Evolutionary conservation across 495 filamentous ascomycete genomes (phyloP).

Genomic region (Elasticomyces elasticus): DNA sequence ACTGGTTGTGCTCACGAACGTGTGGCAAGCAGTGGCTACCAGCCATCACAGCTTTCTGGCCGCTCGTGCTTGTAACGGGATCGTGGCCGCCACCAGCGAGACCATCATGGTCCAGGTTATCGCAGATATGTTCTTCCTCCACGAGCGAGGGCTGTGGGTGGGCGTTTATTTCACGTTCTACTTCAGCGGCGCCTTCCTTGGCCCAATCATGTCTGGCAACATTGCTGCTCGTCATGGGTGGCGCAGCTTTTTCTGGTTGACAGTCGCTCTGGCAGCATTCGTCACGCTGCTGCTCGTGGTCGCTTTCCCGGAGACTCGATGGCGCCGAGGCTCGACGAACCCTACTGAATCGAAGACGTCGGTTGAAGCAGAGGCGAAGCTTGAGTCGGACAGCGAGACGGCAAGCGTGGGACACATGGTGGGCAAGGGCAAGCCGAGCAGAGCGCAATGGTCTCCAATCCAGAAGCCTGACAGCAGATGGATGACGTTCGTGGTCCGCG

Average conservation of each 20-base stretch:
- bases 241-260: constrained; percentile 48
- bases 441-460: constrained; percentile 44
- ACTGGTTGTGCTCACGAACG: constrained; percentile 42
- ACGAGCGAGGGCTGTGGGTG: constrained; percentile 48
- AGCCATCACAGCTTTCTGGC: constrained; percentile 48
- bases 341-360: neutral
- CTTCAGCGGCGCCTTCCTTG: constrained; percentile 33
- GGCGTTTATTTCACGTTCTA: constrained; percentile 25
- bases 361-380: neutral
- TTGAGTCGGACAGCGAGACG: constrained; percentile 7
- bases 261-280: constrained; percentile 39
- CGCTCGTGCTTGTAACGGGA: constrained; percentile 44
- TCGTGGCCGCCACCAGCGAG: constrained; percentile 44
- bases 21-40: constrained; percentile 49
- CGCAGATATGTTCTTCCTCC: constrained; percentile 51
- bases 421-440: constrained; percentile 41
- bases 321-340: constrained; percentile 34
- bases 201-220: constrained; percentile 47
- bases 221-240: constrained; percentile 47
- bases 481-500: constrained; percentile 33
- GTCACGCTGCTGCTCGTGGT: constrained; percentile 41
- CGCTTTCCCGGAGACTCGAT: constrained; percentile 50
- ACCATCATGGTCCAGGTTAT: constrained; percentile 51
- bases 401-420: constrained; percentile 19
- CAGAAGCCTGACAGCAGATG: constrained; percentile 34